phyloP scores from a whole-genome alignment of 495 filamentous ascomycete species.

The Lasiosphaeria miniovina region DNA sequence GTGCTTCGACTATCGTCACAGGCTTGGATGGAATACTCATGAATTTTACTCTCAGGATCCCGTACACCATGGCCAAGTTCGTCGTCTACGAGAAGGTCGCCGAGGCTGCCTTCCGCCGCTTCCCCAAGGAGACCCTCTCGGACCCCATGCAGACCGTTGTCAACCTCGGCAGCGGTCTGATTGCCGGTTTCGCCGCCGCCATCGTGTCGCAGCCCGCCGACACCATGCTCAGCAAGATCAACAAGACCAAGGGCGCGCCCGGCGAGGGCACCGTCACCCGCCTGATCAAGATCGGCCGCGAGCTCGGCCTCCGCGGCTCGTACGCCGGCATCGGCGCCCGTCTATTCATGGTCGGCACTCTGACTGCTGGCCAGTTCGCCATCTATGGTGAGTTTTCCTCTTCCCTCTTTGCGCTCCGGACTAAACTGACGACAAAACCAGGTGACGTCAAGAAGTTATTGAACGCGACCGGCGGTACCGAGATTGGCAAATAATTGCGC shows the following conservation, averaged over 20 bases:
- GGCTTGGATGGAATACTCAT: constrained; percentile 9
- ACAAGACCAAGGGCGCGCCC: constrained; percentile 96
- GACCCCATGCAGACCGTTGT: constrained; percentile 74
- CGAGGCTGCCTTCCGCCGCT: constrained; percentile 67
- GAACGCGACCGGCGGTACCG: constrained; percentile 73
- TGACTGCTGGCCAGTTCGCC: constrained; percentile 93
- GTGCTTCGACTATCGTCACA: neutral
- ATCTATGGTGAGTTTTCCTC: constrained; percentile 57
- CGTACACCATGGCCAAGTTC: constrained; percentile 99
- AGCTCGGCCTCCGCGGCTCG: constrained; percentile 85
- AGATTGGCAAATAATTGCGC: constrained; percentile 58
- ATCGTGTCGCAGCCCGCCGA: constrained; percentile 96
- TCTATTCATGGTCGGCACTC: constrained; percentile 75
- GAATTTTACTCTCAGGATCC: constrained; percentile 61
- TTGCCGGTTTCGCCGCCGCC: constrained; percentile 97
- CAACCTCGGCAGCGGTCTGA: constrained; percentile 93
- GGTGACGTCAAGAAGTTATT: constrained; percentile 41
- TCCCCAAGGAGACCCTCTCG: constrained; percentile 76
- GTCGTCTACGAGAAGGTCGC: constrained; percentile 97
- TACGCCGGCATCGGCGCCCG: constrained; percentile 92
- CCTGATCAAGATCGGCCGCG: constrained; percentile 92
- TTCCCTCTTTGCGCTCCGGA: neutral
- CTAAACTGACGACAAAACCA: constrained; percentile 3
- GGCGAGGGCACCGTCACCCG: constrained; percentile 91
- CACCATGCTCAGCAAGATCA: constrained; percentile 99